Percentiles rank a stretch among this genome's conserved stretches.
These are phyloP conservation scores for Eimeria zaria DNA, from an alignment of 169 alveolate species.

Conservation along the genomic window DNA sequence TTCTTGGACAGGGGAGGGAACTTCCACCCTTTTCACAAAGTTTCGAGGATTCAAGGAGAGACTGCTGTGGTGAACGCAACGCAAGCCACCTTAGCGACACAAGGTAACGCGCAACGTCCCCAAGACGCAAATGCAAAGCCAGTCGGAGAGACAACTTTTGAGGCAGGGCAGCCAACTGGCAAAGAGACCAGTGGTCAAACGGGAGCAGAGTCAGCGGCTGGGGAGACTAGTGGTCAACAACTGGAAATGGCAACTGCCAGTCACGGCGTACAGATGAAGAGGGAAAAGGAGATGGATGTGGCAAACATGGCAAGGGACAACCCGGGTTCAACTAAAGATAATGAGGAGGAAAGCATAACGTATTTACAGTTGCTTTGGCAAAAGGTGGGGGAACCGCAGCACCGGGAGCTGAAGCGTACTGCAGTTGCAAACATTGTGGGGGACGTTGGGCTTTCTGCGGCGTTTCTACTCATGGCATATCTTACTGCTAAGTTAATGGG, in stretches of 20 bases:
- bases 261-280: neutral
- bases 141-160: neutral
- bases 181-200: neutral
- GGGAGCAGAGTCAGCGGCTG: neutral
- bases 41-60: neutral
- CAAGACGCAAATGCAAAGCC: neutral
- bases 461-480: neutral
- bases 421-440: conserved; percentile 16
- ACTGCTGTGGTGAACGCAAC: neutral
- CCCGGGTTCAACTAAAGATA: neutral
- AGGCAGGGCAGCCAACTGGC: conserved; percentile 8
- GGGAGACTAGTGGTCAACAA: neutral
- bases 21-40: conserved; percentile 55
- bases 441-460: conserved; percentile 28
- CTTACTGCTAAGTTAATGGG: conserved; percentile 24
- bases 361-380: conserved; percentile 67
- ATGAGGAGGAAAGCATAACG: neutral
- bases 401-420: conserved; percentile 27
- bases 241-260: neutral
- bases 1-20: conserved; percentile 42
- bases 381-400: conserved; percentile 61
- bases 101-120: neutral
- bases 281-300: neutral
- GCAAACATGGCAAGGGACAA: neutral
- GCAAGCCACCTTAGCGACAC: neutral